These are phyloP conservation scores for Candida labiduridarum DNA, from an alignment of 1,139 yeast species.

Conservation along the genomic window DNA sequence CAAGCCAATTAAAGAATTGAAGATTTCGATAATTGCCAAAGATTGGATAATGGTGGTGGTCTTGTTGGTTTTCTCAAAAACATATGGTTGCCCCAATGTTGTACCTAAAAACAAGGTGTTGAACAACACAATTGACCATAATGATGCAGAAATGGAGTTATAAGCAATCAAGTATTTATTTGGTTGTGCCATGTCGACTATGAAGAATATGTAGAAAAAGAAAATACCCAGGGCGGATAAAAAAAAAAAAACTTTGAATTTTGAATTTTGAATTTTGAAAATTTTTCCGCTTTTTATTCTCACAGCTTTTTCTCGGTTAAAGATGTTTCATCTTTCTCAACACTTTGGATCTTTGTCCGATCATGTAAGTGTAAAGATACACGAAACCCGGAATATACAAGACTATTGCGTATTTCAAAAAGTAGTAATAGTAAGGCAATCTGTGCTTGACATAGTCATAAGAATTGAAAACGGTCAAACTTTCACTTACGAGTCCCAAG, in stretches of 20 bases:
- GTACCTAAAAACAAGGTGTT: constrained; percentile 40
- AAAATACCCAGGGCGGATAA: not conserved
- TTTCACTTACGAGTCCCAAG: constrained; percentile 35
- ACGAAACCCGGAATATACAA: constrained; percentile 39
- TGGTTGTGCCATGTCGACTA: constrained; percentile 24
- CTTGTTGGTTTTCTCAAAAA: constrained; percentile 60
- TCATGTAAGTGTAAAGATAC: constrained; percentile 35
- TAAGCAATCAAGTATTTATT: constrained; percentile 46
- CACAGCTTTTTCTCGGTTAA: not conserved
- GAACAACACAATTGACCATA: constrained; percentile 48
- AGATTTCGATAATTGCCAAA: constrained; percentile 79
- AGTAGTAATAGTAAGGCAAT: constrained; percentile 22
- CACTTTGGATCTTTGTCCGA: constrained; percentile 30
- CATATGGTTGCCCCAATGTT: constrained; percentile 56
- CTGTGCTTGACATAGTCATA: constrained; percentile 18
- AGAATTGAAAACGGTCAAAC: constrained; percentile 31
- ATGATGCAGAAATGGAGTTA: constrained; percentile 47
- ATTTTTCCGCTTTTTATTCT: not conserved
- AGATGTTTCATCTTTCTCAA: constrained; percentile 11
- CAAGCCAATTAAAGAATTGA: constrained; percentile 73
- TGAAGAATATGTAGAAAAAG: not conserved
- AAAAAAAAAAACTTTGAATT: too few relatives aligned
- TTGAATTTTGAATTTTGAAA: not conserved
- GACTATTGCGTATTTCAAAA: constrained; percentile 30
- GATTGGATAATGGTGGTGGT: constrained; percentile 74